phyloP scores from a whole-genome alignment of 257 asterid genomes.

The Linaria vulgaris region DNA sequence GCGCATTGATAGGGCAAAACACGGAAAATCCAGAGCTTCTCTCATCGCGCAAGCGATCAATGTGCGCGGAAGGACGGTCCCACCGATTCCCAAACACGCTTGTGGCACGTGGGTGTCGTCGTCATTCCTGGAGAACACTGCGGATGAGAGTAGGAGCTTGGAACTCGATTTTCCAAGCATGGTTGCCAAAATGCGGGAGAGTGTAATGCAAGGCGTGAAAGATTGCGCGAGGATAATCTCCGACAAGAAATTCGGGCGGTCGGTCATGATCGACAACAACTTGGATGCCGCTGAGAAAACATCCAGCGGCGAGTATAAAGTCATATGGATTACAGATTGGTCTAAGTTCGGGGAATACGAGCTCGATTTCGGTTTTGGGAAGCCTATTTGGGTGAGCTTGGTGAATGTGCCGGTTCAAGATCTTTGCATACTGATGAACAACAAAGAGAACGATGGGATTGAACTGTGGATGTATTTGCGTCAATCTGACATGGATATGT shows the following conservation, averaged over 20 bases:
- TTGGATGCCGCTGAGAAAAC: slow-evolving; percentile 10
- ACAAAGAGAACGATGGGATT: slow-evolving; percentile 33
- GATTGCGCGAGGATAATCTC: slow-evolving; percentile 22
- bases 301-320: neutral
- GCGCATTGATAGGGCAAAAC: slow-evolving; percentile 13
- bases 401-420: slow-evolving; percentile 22
- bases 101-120: slow-evolving; percentile 26
- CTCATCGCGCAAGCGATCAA: neutral
- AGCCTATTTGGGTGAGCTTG: slow-evolving; percentile 34
- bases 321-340: slow-evolving; percentile 27
- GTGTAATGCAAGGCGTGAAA: neutral
- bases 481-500: slow-evolving; percentile 26
- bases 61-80: slow-evolving; percentile 17
- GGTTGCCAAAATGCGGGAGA: slow-evolving; percentile 8
- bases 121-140: neutral
- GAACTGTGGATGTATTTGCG: slow-evolving; percentile 42
- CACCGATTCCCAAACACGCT: slow-evolving; percentile 14
- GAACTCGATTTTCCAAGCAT: neutral
- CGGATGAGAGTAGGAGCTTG: neutral
- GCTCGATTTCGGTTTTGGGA: slow-evolving; percentile 39
- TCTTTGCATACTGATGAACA: slow-evolving; percentile 30
- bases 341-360: slow-evolving; percentile 35
- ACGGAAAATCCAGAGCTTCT: neutral
- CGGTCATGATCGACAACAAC: slow-evolving; percentile 16
- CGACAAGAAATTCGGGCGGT: slow-evolving; percentile 19